phyloP scores from a whole-genome alignment of 2,329 filamentous ascomycete species.

The Fusarium caatingaense region DNA sequence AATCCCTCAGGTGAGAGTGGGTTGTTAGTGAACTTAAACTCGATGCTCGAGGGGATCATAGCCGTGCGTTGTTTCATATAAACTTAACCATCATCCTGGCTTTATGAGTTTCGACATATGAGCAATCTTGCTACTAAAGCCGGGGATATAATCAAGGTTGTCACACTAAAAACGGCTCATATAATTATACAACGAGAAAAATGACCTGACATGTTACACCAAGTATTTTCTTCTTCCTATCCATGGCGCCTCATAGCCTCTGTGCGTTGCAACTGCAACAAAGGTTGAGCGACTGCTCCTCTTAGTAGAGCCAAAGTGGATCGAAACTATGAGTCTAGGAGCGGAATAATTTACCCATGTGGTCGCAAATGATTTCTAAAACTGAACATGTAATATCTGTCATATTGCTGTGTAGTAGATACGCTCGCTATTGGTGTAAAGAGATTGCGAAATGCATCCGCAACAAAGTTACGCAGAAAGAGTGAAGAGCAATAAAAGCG shows the following conservation, averaged over 20 bases:
- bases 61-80: constrained; percentile 1
- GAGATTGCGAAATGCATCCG: background rate
- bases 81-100: background rate
- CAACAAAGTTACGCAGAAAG: background rate
- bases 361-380: background rate
- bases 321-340: background rate
- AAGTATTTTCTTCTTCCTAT: background rate
- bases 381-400: background rate
- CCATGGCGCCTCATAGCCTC: background rate
- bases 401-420: background rate
- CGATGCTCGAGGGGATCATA: background rate
- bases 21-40: background rate
- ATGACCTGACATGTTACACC: background rate
- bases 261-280: background rate
- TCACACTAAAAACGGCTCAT: background rate
- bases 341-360: background rate
- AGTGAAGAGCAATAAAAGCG: background rate
- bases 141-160: background rate
- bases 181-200: background rate
- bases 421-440: background rate
- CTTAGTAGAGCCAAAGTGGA: background rate
- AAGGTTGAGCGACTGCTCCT: background rate
- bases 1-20: background rate
- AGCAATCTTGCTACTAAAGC: background rate
- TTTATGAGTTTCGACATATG: background rate